These are phyloP conservation scores for Ogataea ramenticola DNA, from an alignment of 805 yeast genomes.

Conservation along the genomic window DNA sequence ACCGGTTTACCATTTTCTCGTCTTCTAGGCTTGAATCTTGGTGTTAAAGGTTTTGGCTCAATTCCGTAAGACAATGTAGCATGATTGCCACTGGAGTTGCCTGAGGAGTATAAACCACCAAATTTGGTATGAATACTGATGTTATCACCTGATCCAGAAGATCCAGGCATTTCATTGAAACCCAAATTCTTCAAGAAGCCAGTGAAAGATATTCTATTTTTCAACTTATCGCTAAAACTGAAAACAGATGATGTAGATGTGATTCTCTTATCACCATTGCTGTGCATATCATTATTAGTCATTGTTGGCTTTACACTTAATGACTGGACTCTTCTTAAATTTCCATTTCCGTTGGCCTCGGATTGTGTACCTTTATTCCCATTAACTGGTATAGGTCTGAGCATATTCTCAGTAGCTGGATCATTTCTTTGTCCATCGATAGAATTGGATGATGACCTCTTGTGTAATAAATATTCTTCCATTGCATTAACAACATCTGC, in stretches of 20 bases:
- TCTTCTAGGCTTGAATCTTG: constrained; percentile 38
- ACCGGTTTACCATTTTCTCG: constrained; percentile 29
- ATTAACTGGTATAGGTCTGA: constrained; percentile 6
- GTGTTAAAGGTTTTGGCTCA: constrained; percentile 50
- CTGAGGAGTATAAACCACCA: constrained; percentile 11
- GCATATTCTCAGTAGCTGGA: constrained; percentile 1
- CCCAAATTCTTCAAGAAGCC: constrained; percentile 18
- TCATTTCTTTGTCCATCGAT: background rate
- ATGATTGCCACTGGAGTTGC: too few species aligned
- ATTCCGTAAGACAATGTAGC: constrained; percentile 22
- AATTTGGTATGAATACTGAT: constrained; percentile 15
- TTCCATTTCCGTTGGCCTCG: background rate
- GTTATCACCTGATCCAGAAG: constrained; percentile 4
- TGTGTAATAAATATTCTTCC: constrained; percentile 56
- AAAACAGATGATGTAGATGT: constrained; percentile 15
- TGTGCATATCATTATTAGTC: background rate
- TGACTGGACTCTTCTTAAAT: constrained; percentile 19
- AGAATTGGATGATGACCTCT: constrained; percentile 18
- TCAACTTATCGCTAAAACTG: constrained; percentile 12
- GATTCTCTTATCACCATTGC: constrained; percentile 7
- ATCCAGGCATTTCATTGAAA: constrained; percentile 5
- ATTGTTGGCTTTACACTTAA: constrained; percentile 3
- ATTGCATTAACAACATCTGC: constrained; percentile 58
- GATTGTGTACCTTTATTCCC: constrained; percentile 1
- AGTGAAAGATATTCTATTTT: constrained; percentile 11